Evolutionary conservation across 768 basidiomycete species (phyloP), one percentile per base, ranked within the genome.

Genomic region (Leucocoprinus birnbaumii): DNA sequence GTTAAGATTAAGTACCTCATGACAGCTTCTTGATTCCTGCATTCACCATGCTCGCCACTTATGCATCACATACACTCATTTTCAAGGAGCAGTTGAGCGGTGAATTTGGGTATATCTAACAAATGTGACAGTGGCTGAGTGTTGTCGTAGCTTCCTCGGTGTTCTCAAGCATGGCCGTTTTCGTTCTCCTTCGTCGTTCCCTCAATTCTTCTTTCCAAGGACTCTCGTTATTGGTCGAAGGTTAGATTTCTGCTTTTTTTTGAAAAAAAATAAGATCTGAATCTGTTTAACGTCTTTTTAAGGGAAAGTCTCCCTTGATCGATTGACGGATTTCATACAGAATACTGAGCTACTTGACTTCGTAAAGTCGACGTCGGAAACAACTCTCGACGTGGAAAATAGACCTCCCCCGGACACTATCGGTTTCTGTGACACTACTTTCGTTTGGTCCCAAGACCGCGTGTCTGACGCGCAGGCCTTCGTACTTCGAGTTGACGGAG

Each of bases 31-130:
- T 80, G 40, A 79, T 89, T 8, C 87, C 88, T 0, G 65, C 87
- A 2, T 46, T 80, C 1, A 82, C 81, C 18, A 89, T 89, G 87
- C 62, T 85, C 27, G 75, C 79, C 18, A 85, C 85, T 0, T 89
- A 80, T 60, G 73, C 75, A 2, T 74, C 80, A 3, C 86, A 83
- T 75, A 85, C 68, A 1, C 51, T 80, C 46, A 25, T 60, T 40
- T 61, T 65, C 65, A 63, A 65, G 40, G 37, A 63, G 48, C 56
- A 59, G 4, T 42, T 68, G 18, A 66, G 40, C 16, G 63, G 66
- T 70, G 31, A 7, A 61, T 57, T n/a, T 19, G 10, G 9, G 37
- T 38, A 11, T 8, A 13, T n/a, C 19, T 1, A 21, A 21, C 19
- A 44, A 13, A 10, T 8, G 18, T 24, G 26, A 19, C 46, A 19